Evolutionary conservation across 257 asterid species (phyloP).

Genomic region (Scutellaria minor): DNA sequence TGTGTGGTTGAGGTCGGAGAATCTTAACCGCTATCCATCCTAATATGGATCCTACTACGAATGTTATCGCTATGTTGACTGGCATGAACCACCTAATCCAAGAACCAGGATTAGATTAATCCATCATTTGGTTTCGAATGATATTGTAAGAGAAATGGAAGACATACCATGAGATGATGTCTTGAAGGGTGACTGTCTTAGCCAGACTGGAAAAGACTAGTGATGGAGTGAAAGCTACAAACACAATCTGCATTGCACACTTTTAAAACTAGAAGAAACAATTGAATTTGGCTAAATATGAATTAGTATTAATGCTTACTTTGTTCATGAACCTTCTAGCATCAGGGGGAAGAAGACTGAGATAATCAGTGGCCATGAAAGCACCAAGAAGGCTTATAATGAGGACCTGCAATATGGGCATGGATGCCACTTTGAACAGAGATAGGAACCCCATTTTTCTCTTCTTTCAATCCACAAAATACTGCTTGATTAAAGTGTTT

Average conservation of each 20-base stretch:
- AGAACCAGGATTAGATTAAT: no score
- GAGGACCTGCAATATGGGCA: conserved; percentile 89
- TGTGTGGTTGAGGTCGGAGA: conserved; percentile 68
- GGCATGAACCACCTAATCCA: conserved; percentile 95
- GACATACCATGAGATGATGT: conserved; percentile 71
- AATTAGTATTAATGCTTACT: conserved; percentile 36
- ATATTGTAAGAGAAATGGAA: no score
- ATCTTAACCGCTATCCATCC: conserved; percentile 85
- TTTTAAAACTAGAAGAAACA: background rate
- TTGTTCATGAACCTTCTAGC: conserved; percentile 76
- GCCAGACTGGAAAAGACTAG: conserved; percentile 72
- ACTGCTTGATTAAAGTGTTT: background rate
- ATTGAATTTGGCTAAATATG: background rate
- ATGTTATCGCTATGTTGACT: conserved; percentile 76
- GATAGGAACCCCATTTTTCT: conserved; percentile 74
- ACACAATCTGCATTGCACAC: conserved; percentile 64
- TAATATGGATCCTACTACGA: conserved; percentile 68
- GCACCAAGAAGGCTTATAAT: conserved; percentile 79
- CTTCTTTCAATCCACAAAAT: no score
- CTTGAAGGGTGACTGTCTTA: conserved; percentile 63
- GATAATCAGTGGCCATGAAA: conserved; percentile 79
- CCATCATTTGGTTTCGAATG: no score
- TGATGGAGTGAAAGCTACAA: conserved; percentile 69
- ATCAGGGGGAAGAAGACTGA: conserved; percentile 72
- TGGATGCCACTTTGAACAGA: conserved; percentile 84